Evolutionary conservation across 495 filamentous ascomycete species (phyloP).

Genomic region (Letharia columbiana): DNA sequence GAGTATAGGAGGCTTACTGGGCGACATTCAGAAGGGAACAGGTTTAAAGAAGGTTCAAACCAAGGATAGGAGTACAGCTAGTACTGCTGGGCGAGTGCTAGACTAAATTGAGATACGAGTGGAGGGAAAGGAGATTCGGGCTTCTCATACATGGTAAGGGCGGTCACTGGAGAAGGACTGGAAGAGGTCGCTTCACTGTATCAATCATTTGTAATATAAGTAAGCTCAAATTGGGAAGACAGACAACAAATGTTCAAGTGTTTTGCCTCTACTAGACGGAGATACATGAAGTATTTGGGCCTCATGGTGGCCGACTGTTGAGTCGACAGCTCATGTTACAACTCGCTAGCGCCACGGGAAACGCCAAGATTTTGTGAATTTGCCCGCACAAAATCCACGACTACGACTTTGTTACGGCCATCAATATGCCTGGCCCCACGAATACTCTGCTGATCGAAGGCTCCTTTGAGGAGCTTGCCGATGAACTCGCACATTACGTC

Average conservation of each 20-base stretch:
- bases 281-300: no score
- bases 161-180: neutral
- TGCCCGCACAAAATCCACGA: constrained; percentile 17
- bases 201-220: neutral
- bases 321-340: no score
- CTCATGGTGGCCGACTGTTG: no score
- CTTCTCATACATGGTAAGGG: neutral
- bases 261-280: no score
- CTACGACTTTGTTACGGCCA: neutral
- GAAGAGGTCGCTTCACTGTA: neutral
- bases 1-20: constrained; percentile 56
- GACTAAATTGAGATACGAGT: constrained; percentile 17
- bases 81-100: constrained; percentile 64
- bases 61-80: constrained; percentile 67
- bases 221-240: neutral
- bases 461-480: constrained; percentile 74
- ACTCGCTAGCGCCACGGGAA: neutral
- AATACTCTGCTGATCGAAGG: constrained; percentile 82
- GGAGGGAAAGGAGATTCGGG: neutral
- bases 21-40: constrained; percentile 71
- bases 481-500: constrained; percentile 81
- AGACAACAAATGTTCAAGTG: neutral
- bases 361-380: constrained; percentile 1
- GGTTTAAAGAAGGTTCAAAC: constrained; percentile 74
- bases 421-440: constrained; percentile 44